Conservation (phyloP, 495 filamentous ascomycete species). For the Staphylotrichum longicolle region DNA sequence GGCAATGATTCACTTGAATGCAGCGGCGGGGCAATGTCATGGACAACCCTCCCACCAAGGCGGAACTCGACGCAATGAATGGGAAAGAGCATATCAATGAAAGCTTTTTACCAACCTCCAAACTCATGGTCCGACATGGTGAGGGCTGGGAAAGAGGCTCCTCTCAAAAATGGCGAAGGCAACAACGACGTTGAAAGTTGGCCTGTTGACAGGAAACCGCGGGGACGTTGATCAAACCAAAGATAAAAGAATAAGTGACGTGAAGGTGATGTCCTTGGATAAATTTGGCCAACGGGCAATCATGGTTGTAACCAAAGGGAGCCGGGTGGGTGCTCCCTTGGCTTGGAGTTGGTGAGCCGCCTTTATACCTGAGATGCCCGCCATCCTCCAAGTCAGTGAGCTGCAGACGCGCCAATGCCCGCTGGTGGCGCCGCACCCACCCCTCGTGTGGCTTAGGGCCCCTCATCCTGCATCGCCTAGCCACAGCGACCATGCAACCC, state of each 20-base stretch:
- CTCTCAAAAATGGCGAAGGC: background rate
- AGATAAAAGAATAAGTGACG: background rate
- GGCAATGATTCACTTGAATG: constrained; percentile 5
- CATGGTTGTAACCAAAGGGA: constrained; percentile 16
- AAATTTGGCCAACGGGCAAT: constrained; percentile 10
- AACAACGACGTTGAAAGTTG: background rate
- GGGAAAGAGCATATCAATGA: background rate
- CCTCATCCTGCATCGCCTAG: background rate
- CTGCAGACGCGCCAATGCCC: constrained; percentile 15
- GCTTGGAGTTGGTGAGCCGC: constrained; percentile 23
- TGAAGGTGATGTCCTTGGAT: background rate
- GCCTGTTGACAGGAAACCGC: background rate
- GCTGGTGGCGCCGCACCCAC: constrained; percentile 4
- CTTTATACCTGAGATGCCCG: constrained; percentile 22
- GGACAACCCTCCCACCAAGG: background rate
- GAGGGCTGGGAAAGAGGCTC: constrained; percentile 9
- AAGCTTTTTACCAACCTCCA: constrained; percentile 54
- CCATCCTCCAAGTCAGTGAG: constrained; percentile 3
- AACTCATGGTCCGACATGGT: constrained; percentile 92
- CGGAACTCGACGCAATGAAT: background rate
- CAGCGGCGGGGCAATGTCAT: background rate
- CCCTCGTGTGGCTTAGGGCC: constrained; percentile 12
- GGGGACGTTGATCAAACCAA: background rate
- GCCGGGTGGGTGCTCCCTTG: constrained; percentile 19
- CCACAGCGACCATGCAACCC: constrained; percentile 3